Evolutionary conservation across 495 filamentous ascomycete genomes (phyloP).

Genomic region (Aspergillus leporis): DNA sequence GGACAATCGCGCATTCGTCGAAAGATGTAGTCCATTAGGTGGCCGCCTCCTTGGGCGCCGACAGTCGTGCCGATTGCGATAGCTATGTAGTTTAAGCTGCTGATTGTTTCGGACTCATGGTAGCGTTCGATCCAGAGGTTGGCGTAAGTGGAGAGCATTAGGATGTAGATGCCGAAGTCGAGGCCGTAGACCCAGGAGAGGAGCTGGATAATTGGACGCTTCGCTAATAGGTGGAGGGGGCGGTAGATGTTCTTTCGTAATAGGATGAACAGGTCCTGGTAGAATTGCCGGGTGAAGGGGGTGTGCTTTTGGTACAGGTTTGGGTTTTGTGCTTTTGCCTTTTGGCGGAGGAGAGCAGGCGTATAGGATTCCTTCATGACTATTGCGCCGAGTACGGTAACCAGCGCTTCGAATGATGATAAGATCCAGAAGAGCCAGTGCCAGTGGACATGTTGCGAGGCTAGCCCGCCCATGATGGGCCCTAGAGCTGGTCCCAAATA

Average conservation of each 20-base stretch:
- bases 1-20: constrained; percentile 57
- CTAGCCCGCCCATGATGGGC: constrained; percentile 48
- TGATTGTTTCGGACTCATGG: constrained; percentile 55
- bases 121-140: constrained; percentile 61
- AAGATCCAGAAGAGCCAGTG: constrained; percentile 51
- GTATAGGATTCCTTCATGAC: constrained; percentile 3
- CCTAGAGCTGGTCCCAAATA: constrained; percentile 27
- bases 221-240: background rate
- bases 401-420: background rate
- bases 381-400: background rate
- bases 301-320: background rate
- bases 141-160: constrained; percentile 48
- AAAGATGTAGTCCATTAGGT: constrained; percentile 64
- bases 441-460: constrained; percentile 56
- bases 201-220: constrained; percentile 6
- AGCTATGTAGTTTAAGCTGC: constrained; percentile 65
- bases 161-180: constrained; percentile 7
- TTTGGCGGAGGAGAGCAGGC: background rate
- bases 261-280: background rate
- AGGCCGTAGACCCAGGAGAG: constrained; percentile 4
- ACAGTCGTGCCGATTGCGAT: constrained; percentile 63
- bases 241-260: constrained; percentile 3
- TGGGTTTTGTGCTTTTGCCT: background rate
- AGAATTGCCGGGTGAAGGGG: background rate
- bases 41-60: constrained; percentile 59